These are phyloP conservation scores for Bipolaris gigantea DNA, from an alignment of 2,329 filamentous ascomycete species.

Conservation along the genomic window DNA sequence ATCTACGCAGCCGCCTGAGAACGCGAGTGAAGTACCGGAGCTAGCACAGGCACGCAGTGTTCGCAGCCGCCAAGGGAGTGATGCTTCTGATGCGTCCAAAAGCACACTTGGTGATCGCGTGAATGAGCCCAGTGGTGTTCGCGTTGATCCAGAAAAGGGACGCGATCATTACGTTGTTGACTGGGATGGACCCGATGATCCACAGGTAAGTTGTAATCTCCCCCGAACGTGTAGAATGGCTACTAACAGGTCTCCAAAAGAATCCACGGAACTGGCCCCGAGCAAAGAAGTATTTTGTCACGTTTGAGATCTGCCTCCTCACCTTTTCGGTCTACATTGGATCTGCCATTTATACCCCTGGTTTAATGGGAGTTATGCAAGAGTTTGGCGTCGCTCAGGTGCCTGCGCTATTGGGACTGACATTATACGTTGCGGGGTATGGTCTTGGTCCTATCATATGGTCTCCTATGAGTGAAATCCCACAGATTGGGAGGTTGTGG, in stretches of 20 bases:
- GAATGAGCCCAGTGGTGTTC: constrained; percentile 45
- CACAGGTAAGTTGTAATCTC: constrained; percentile 28
- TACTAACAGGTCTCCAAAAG: constrained; percentile 16
- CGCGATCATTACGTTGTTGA: constrained; percentile 54
- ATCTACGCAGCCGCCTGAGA: constrained; percentile 41
- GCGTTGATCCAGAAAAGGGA: constrained; percentile 57
- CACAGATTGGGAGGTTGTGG: constrained; percentile 50
- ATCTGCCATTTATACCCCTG: constrained; percentile 54
- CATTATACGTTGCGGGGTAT: constrained; percentile 36
- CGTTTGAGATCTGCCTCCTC: constrained; percentile 51
- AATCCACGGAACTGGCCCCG: constrained; percentile 54
- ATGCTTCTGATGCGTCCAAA: constrained; percentile 17
- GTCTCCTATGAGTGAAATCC: constrained; percentile 54
- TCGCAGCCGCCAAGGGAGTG: constrained; percentile 12
- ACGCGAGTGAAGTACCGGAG: constrained; percentile 29
- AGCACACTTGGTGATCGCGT: constrained; percentile 21
- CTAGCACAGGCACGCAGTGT: constrained; percentile 12
- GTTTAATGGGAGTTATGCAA: constrained; percentile 50
- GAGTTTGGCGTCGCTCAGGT: constrained; percentile 56
- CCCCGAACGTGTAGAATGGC: not conserved
- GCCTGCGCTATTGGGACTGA: constrained; percentile 51
- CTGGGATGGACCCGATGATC: constrained; percentile 56
- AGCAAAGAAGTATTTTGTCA: constrained; percentile 50
- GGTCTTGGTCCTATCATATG: constrained; percentile 40
- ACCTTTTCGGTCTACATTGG: constrained; percentile 58